Evolutionary conservation across 352 stramenopile species (phyloP).

Genomic region (Phytopythium delawarense): DNA sequence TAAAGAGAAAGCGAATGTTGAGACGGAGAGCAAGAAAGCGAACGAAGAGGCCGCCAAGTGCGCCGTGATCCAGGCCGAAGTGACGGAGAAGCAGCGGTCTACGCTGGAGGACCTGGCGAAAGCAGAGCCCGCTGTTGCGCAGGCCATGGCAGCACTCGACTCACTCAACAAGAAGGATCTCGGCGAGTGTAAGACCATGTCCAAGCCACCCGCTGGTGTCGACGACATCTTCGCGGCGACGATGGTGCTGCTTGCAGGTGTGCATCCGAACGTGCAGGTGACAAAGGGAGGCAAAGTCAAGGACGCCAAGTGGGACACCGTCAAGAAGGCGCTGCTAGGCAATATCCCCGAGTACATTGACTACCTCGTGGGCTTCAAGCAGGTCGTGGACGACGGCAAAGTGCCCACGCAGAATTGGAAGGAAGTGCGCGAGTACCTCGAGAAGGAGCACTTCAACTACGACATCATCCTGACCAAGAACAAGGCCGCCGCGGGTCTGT

Average conservation of each 20-base stretch:
- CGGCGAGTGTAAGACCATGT: conserved; percentile 96
- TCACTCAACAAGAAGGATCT: conserved; percentile 97
- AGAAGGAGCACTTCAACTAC: conserved; percentile 94
- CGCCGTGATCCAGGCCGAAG: conserved; percentile 92
- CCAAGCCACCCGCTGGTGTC: conserved; percentile 90
- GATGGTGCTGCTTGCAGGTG: conserved; percentile 93
- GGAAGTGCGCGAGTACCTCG: conserved; percentile 91
- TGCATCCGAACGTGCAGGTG: conserved; percentile 92
- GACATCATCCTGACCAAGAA: conserved; percentile 95
- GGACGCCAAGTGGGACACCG: conserved; percentile 93
- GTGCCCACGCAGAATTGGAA: conserved; percentile 92
- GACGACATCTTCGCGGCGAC: conserved; percentile 93
- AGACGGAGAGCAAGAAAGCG: conserved; percentile 93
- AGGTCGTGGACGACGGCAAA: conserved; percentile 91
- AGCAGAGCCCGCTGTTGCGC: conserved; percentile 91
- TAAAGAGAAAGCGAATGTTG: conserved; percentile 95
- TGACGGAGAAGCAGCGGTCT: conserved; percentile 90
- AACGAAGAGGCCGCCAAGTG: conserved; percentile 91
- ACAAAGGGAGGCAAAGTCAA: conserved; percentile 96
- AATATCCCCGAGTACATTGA: conserved; percentile 97
- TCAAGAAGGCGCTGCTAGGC: conserved; percentile 93
- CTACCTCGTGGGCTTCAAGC: conserved; percentile 92
- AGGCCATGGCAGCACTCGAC: conserved; percentile 95
- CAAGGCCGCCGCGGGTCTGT: conserved; percentile 91
- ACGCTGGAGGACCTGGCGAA: conserved; percentile 91